Conservation (phyloP, 176 grass and related monocot genomes). For the Oryza meyeriana region DNA sequence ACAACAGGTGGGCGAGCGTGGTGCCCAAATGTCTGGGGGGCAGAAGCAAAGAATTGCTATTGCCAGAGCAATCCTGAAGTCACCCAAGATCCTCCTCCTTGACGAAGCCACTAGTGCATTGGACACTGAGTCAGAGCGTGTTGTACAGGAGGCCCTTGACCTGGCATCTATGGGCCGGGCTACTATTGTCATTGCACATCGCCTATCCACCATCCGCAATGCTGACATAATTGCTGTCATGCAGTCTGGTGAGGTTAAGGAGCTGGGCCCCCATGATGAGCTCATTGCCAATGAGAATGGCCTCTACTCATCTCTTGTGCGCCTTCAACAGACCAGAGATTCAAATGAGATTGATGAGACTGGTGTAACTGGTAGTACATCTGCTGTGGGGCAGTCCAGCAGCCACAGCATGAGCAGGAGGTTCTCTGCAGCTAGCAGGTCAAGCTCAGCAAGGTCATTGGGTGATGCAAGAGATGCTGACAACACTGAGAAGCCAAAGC, state of each 20-base stretch:
- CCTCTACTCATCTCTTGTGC: slow-evolving; percentile 78
- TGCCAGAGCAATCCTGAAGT: slow-evolving; percentile 85
- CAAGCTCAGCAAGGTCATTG: slow-evolving; percentile 66
- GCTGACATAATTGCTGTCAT: slow-evolving; percentile 89
- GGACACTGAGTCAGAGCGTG: slow-evolving; percentile 81
- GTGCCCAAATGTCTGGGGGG: slow-evolving; percentile 93
- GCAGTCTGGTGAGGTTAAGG: slow-evolving; percentile 75
- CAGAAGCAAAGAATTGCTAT: slow-evolving; percentile 99
- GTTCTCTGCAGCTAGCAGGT: slow-evolving; percentile 72
- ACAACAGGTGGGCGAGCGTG: slow-evolving; percentile 80
- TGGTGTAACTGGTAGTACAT: slow-evolving; percentile 38
- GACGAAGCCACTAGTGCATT: slow-evolving; percentile 95
- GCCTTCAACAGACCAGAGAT: slow-evolving; percentile 73
- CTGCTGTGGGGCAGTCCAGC: slow-evolving; percentile 38
- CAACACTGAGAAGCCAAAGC: slow-evolving; percentile 24
- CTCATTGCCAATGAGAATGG: slow-evolving; percentile 67
- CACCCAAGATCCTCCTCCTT: slow-evolving; percentile 93
- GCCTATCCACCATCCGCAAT: slow-evolving; percentile 83
- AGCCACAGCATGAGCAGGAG: slow-evolving; percentile 85
- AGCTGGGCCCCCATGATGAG: slow-evolving; percentile 84
- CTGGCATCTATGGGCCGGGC: slow-evolving; percentile 72
- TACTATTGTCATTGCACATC: slow-evolving; percentile 89
- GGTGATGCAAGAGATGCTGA: slow-evolving; percentile 42
- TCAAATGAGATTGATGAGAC: slow-evolving; percentile 35
- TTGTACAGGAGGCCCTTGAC: slow-evolving; percentile 92